Evolutionary conservation across 108 stramenopile genomes (phyloP).

Genomic region (Nannochloropsis oceanica): DNA sequence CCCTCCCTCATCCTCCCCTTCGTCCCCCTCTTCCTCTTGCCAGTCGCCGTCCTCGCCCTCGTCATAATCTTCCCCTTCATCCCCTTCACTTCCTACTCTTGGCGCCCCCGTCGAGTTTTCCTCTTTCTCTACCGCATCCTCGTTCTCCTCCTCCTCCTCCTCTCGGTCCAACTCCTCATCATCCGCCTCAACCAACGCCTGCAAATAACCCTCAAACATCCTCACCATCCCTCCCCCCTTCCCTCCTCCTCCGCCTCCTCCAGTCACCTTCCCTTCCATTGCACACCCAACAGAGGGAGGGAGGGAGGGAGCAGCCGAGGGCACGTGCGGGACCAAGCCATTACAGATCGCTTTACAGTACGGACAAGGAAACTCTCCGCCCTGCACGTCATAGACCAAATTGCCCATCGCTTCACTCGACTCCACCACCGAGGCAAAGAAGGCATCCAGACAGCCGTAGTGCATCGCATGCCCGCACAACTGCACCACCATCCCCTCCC

Average conservation of each 20-base stretch:
- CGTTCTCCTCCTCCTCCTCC: not conserved
- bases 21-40: not conserved
- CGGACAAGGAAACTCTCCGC: slow-evolving; percentile 27
- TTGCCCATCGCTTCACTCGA: not conserved
- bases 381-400: not conserved
- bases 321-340: slow-evolving; percentile 10
- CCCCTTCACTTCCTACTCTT: not conserved
- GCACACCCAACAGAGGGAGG: not conserved
- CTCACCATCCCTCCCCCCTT: not conserved
- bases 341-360: slow-evolving; percentile 20
- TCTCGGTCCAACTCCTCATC: not conserved
- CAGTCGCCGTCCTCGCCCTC: not conserved
- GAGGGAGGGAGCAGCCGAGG: no score
- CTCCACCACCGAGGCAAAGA: slow-evolving; percentile 12
- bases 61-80: not conserved
- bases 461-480: slow-evolving; percentile 30
- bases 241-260: not conserved
- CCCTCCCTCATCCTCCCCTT: not conserved
- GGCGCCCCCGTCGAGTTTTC: not conserved
- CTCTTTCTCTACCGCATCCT: not conserved
- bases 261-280: not conserved
- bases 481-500: not conserved
- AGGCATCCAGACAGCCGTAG: slow-evolving; percentile 18
- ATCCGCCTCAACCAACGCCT: not conserved
- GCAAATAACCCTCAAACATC: not conserved